These are phyloP conservation scores for Tulasnella sp. DNA, from an alignment of 768 basidiomycete species.

Conservation along the genomic window DNA sequence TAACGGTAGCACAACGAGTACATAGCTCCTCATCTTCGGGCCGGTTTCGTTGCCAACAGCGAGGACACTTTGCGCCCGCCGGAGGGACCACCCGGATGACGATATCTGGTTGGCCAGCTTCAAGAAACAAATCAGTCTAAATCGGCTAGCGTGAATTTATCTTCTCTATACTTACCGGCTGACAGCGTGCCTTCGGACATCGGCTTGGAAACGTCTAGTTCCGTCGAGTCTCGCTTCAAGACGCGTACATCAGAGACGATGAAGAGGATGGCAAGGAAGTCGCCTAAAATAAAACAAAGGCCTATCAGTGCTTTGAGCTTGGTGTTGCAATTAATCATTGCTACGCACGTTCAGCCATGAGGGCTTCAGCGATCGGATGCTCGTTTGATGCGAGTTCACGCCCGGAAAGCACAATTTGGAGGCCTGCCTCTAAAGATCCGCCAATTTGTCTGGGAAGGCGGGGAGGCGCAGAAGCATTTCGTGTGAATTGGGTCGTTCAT, in stretches of 20 bases:
- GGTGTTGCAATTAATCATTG: not conserved
- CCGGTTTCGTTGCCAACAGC: slow-evolving; percentile 79
- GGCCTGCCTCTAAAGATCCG: slow-evolving; percentile 66
- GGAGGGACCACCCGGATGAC: slow-evolving; percentile 53
- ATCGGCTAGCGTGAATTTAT: not conserved
- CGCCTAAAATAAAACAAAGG: slow-evolving; percentile 34
- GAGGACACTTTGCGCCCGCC: slow-evolving; percentile 60
- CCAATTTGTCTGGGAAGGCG: slow-evolving; percentile 59
- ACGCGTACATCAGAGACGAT: slow-evolving; percentile 56
- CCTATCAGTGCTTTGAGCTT: not conserved
- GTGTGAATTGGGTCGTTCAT: not conserved
- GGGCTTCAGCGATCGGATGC: not conserved
- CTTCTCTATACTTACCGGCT: not conserved
- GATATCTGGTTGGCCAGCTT: slow-evolving; percentile 26
- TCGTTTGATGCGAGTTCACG: not conserved
- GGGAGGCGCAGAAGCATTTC: too few relatives aligned
- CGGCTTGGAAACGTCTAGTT: not conserved
- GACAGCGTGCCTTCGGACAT: not conserved
- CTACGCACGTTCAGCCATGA: not conserved
- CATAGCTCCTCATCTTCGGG: slow-evolving; percentile 46
- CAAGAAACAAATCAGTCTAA: slow-evolving; percentile 5
- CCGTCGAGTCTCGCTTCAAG: slow-evolving; percentile 23
- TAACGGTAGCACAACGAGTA: slow-evolving; percentile 41
- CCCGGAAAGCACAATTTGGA: slow-evolving; percentile 47
- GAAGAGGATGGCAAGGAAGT: slow-evolving; percentile 60